Evolutionary conservation across 257 asterid species (phyloP), one percentile per base, ranked within the genome.

Genomic region (Rauvolfia tetraphylla): DNA sequence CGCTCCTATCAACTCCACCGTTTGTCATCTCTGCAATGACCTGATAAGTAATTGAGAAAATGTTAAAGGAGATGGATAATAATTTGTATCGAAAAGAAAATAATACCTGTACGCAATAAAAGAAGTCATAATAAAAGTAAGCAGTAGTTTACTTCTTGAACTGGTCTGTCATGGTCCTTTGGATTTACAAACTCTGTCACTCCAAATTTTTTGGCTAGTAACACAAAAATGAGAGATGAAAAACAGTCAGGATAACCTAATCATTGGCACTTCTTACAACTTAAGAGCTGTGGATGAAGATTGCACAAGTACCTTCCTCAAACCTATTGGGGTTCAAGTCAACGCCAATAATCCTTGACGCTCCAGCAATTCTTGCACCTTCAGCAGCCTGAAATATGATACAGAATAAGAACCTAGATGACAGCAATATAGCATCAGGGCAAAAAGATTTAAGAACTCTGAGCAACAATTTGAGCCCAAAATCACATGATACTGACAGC

Each of bases 281-380:
- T 33, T 5, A 46, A 18, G 34, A 39, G 34, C 54, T 27, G 33
- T 11, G 82, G 27, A 46, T 11, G 58, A 36, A 27, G 29, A 48
- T 0, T 71, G 42, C 20, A 39, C 20, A 25, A 20, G 39, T 75
- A 84, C 97, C 97, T 80, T 79, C 79, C 73, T 90, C 87, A 71
- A 88, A 91, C 80, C 94, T 86, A 67, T 82, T 80, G 36, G 87
- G n/a, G 68, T 90, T 91, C 75, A 91, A 75, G 67, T 90, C 97
- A 59, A 91, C 83, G 10, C 97, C 97, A 56, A 91, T 91, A 5
- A 91, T 84, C 83, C 97, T 85, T 25, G 97, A 87, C 62, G 90
- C 96, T 29, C 92, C 94, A 48, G 96, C 89, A 75, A 91, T 59
- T 79, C 93, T 82, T 0, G 96, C 97, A 68, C 97, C 97, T 85